Evolutionary conservation across 2,329 filamentous ascomycete species (phyloP), one percentile per base, ranked within the genome.

Genomic region (Mycosphaerella sp.): DNA sequence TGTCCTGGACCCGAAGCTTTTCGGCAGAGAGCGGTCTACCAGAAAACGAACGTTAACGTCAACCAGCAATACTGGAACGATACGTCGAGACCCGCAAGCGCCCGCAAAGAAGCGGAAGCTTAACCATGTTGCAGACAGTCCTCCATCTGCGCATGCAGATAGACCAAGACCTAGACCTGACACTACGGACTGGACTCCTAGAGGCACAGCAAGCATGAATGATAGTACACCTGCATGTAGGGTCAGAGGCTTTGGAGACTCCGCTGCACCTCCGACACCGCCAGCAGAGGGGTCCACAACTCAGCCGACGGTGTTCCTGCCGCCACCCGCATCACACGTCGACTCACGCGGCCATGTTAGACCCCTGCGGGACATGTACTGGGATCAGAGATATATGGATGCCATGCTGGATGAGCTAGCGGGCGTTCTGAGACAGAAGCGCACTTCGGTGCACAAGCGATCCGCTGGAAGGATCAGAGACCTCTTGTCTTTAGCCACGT

Each of bases 401-500:
- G 35, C 35, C 18, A 48, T 53, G 45, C 17, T 49, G 41, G 8
- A 35, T 3, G 41, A 48, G 14, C 47, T 48, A 25, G 35, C 35
- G 17, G 18, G 25, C 13, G 16, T 44, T 17, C n/a, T 40, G 2
- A 14, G 13, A 5, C 17, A 34, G 13, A 41, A 41, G 21, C 41
- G 37, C 16, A 28, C 34, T 16, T 49, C 50, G 37, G 45, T 53
- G 6, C 43, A 46, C 51, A 54, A 49, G 34, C 41, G 51, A 30
- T 58, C 62, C 41, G 56, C 62, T 27, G 25, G 21, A 14, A 55
- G 63, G n/a, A 60, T 66, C n/a, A 17, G 52, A 8, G 41, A 53
- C 7, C 52, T 67, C 17, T 55, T 67, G n/a, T 42, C 57, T n/a
- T 37, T 46, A 14, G 64, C 64, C 8, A 41, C 37, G 8, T 57